Percentiles rank a stretch among this genome's conserved stretches.
phyloP scores from a whole-genome alignment of 2,329 filamentous ascomycete species.

The Tolypocladium capitatum region DNA sequence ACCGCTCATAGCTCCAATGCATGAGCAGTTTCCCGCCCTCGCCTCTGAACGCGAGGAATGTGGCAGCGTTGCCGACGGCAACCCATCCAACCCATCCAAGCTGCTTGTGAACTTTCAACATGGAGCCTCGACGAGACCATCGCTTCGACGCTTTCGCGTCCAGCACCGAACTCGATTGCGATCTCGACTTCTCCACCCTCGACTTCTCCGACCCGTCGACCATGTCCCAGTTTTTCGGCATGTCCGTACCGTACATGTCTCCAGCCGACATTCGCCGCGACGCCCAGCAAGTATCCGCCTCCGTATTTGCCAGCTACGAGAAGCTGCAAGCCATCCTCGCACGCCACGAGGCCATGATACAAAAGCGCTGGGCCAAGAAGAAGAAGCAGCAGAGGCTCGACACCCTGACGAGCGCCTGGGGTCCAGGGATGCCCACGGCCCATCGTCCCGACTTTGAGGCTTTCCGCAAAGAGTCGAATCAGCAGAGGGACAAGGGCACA shows the following conservation, averaged over 20 bases:
- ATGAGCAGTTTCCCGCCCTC: no score
- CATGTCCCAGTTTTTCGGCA: no score
- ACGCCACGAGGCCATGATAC: constrained; percentile 36
- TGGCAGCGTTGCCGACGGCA: no score
- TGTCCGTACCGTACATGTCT: neutral
- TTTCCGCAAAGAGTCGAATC: constrained; percentile 11
- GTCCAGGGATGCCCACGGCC: constrained; percentile 29
- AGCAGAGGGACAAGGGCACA: constrained; percentile 7
- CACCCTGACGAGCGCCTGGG: constrained; percentile 32
- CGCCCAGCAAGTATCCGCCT: constrained; percentile 11
- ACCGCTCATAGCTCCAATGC: no score
- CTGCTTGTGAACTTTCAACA: no score
- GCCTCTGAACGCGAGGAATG: no score
- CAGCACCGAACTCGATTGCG: no score
- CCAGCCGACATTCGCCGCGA: constrained; percentile 4
- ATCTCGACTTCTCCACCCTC: no score
- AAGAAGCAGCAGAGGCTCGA: constrained; percentile 28
- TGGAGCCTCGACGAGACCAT: no score
- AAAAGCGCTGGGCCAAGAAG: constrained; percentile 43
- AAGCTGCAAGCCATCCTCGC: constrained; percentile 27
- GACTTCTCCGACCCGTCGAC: no score
- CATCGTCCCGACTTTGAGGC: constrained; percentile 40
- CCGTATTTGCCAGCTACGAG: constrained; percentile 17
- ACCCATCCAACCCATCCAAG: no score
- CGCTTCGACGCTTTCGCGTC: no score